phyloP scores from a whole-genome alignment of 129 eudicot species.

The Chrysanthemum makinoi region DNA sequence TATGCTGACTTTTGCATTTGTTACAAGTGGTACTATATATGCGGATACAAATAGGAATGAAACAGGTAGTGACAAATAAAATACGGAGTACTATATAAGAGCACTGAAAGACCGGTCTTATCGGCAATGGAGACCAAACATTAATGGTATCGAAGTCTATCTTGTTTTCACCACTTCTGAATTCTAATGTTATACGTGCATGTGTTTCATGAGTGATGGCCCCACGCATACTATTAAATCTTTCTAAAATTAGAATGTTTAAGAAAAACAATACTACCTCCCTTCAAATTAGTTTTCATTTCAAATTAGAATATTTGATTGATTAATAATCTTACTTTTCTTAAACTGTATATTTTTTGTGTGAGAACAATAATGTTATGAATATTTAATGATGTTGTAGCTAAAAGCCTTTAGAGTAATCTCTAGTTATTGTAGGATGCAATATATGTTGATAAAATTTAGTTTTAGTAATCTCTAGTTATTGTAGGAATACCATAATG shows the following conservation, averaged over 20 bases:
- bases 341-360: too few relatives aligned
- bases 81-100: background rate
- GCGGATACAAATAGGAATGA: background rate
- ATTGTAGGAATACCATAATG: too few relatives aligned
- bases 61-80: background rate
- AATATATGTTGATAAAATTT: too few relatives aligned
- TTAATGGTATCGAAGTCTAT: conserved; percentile 23
- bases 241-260: background rate
- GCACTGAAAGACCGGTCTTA: conserved; percentile 14
- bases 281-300: background rate
- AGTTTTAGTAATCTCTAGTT: too few relatives aligned
- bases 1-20: background rate
- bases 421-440: too few relatives aligned
- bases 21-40: background rate
- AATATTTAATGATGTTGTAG: too few relatives aligned
- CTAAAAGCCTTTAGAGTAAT: too few relatives aligned
- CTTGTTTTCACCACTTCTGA: conserved; percentile 22
- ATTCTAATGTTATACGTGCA: conserved; percentile 10
- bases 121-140: conserved; percentile 15
- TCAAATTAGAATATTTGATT: too few relatives aligned
- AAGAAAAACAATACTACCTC: background rate
- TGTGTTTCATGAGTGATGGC: conserved; percentile 1
- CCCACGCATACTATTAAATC: background rate
- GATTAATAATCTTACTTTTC: too few relatives aligned
- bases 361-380: too few relatives aligned